Conservation (phyloP, 2,329 filamentous ascomycete species). For the Arthrobotrys sphaeroides region DNA sequence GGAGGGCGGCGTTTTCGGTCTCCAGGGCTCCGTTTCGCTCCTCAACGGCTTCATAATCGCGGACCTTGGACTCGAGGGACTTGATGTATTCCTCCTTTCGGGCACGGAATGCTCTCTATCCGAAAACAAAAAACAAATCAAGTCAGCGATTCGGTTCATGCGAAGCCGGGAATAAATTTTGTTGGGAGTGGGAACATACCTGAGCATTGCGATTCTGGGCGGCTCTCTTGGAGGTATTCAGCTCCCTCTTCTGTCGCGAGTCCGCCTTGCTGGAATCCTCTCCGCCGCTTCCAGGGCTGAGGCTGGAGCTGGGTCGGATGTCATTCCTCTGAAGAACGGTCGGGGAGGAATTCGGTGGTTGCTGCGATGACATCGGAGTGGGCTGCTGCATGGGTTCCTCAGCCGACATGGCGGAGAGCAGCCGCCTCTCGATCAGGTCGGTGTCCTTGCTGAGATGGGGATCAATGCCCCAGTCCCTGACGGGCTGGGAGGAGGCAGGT, state of each 20-base stretch:
- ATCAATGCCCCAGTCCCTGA: constrained; percentile 45
- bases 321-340: constrained; percentile 34
- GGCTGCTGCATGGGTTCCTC: constrained; percentile 48
- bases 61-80: constrained; percentile 92
- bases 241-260: constrained; percentile 73
- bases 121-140: constrained; percentile 59
- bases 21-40: constrained; percentile 82
- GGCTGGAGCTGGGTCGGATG: constrained; percentile 47
- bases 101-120: constrained; percentile 91
- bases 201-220: constrained; percentile 97
- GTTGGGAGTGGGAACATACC: constrained; percentile 68
- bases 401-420: constrained; percentile 48
- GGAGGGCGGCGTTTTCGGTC: constrained; percentile 85
- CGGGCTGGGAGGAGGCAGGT: constrained; percentile 27
- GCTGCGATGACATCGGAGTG: constrained; percentile 47
- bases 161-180: background rate
- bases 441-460: constrained; percentile 46
- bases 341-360: constrained; percentile 47
- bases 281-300: constrained; percentile 47
- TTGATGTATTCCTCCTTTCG: constrained; percentile 98
- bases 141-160: constrained; percentile 4
- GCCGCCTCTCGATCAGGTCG: constrained; percentile 37
- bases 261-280: constrained; percentile 49
- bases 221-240: constrained; percentile 94
- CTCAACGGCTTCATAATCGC: constrained; percentile 79